Evolutionary conservation across 257 asterid species (phyloP).

Genomic region (Capsicum baccatum): DNA sequence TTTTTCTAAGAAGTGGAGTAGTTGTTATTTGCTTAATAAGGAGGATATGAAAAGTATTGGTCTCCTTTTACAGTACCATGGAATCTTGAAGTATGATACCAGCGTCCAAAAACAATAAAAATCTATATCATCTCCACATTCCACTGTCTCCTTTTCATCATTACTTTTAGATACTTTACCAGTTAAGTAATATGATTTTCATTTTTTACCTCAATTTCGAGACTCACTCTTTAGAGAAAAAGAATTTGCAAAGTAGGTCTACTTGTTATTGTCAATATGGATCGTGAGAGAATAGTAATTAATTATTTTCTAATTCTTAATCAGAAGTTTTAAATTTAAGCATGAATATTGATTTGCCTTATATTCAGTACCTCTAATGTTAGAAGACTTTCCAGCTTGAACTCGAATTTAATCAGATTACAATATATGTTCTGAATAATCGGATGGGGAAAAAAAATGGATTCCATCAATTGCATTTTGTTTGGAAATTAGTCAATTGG

Average conservation of each 20-base stretch:
- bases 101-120: neutral
- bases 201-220: neutral
- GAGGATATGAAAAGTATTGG: neutral
- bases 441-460: neutral
- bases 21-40: neutral
- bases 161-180: slow-evolving; percentile 2
- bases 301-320: neutral
- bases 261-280: too few relatives aligned
- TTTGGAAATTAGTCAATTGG: neutral
- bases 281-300: neutral
- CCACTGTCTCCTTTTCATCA: slow-evolving; percentile 10
- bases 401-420: neutral
- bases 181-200: neutral
- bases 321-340: too few relatives aligned
- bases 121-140: slow-evolving; percentile 6
- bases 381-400: too few relatives aligned
- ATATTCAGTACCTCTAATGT: too few relatives aligned
- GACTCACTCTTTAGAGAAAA: neutral
- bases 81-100: slow-evolving; percentile 20
- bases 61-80: neutral
- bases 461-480: neutral
- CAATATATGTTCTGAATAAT: neutral
- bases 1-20: slow-evolving; percentile 1
- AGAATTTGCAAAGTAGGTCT: neutral
- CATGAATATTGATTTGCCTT: too few relatives aligned